These are phyloP conservation scores for Hygrocybe punicea DNA, from an alignment of 768 basidiomycete species.

Conservation along the genomic window DNA sequence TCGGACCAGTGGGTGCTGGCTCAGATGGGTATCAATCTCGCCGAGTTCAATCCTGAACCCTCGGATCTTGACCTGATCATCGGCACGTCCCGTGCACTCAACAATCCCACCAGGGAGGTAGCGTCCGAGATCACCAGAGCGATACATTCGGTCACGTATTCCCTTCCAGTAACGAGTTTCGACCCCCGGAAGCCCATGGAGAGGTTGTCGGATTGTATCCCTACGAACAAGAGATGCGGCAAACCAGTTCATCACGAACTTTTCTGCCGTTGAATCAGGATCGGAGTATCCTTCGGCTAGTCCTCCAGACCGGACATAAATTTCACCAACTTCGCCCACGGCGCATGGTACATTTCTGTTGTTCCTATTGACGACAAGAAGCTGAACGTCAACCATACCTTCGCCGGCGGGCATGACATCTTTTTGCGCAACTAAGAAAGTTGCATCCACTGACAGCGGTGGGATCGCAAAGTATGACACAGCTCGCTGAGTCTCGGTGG, in stretches of 20 bases:
- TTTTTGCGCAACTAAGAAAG: conserved; percentile 91
- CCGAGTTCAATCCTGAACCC: conserved; percentile 98
- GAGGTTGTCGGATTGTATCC: conserved; percentile 72
- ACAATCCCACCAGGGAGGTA: conserved; percentile 90
- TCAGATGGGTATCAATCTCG: conserved; percentile 95
- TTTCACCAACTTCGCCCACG: conserved; percentile 96
- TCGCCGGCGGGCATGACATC: conserved; percentile 97
- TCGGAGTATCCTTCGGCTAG: conserved; percentile 94
- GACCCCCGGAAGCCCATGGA: conserved; percentile 53
- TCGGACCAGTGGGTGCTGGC: conserved; percentile 87
- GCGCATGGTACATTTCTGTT: conserved; percentile 85
- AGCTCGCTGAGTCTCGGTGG: conserved; percentile 97
- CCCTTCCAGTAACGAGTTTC: conserved; percentile 90
- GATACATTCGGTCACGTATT: conserved; percentile 94
- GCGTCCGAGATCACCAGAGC: conserved; percentile 93
- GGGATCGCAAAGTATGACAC: conserved; percentile 97
- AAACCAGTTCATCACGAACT: conserved; percentile 97
- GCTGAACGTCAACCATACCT: conserved; percentile 97
- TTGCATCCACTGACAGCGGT: conserved; percentile 73
- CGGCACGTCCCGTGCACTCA: conserved; percentile 95
- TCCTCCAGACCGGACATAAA: conserved; percentile 95
- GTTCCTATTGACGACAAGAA: conserved; percentile 89
- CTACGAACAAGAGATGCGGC: conserved; percentile 45
- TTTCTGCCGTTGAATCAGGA: conserved; percentile 74
- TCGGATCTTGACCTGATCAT: conserved; percentile 99